Evolutionary conservation across 495 filamentous ascomycete species (phyloP), one percentile per base, ranked within the genome.

Genomic region (Hypomontagnella monticulosa): DNA sequence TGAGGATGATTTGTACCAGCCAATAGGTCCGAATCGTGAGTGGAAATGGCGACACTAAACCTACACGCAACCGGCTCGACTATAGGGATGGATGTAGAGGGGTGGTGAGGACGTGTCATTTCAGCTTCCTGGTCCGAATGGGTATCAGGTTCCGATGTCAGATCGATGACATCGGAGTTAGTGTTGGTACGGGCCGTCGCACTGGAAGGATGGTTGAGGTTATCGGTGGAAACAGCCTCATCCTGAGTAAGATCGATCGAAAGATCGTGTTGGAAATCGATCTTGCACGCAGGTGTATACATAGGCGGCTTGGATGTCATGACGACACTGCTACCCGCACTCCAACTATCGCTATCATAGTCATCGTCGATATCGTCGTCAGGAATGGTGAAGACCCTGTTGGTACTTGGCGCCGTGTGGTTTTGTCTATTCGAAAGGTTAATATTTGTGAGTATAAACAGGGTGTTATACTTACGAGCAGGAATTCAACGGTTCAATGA

Each of bases 321-420:
- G 23, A 27, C 1, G 18, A 18, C 33, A 53, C 36, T 8, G 1
- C 19, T 40, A 18, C 16, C 56, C 1, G 69, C 67, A 20, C 66
- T 71, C 12, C 72, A 72, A 48, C 79, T 77, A 37, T 78, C 72
- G 16, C 79, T 84, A 10, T 80, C 82, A 38, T 84, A 79, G 7
- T 79, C 74, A 5, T 82, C 80, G 33, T 76, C 76, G 4, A 40
- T 36, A 42, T 74, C 70, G 23, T 81, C 79, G 15, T 76, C 77
- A 11, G 73, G 77, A 23, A 86, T 83, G 34, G 86, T 85, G 68
- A 78, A 79, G 20, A 64, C 61, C 32, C 69, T 57, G 34, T 32
- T 60, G 32, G 52, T 36, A 50, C 23, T 18, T 6, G 49, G 23
- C 8, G 20, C 23, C 20, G 10, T 7, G 4, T 30, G 46, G 6